Percentiles rank a stretch among this genome's conserved stretches.
These are phyloP conservation scores for Isatis lusitanica DNA, from an alignment of 441 rosid species.

Conservation along the genomic window DNA sequence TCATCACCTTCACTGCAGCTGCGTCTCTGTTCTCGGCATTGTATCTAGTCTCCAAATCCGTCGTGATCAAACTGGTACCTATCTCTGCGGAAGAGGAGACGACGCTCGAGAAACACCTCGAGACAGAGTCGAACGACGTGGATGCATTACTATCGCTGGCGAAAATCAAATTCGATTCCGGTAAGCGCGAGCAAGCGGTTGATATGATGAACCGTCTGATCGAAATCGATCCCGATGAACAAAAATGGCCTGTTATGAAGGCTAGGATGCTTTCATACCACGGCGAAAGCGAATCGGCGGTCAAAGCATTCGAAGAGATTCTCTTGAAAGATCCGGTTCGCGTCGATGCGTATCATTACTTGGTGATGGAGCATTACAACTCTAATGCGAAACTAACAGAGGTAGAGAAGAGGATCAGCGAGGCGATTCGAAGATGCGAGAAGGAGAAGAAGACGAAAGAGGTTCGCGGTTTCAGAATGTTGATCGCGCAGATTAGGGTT, in stretches of 20 bases:
- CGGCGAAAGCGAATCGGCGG: constrained; percentile 53
- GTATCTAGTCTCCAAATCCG: no score
- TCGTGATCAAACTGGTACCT: no score
- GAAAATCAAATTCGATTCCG: constrained; percentile 53
- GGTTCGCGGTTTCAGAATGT: constrained; percentile 56
- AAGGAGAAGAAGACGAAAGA: constrained; percentile 39
- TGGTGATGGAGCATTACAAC: constrained; percentile 56
- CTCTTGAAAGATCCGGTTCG: constrained; percentile 57
- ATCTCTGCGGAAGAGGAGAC: no score
- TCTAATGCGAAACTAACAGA: constrained; percentile 41
- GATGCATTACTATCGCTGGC: constrained; percentile 51
- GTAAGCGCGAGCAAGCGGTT: constrained; percentile 50
- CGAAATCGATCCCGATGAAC: constrained; percentile 63
- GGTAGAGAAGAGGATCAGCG: constrained; percentile 53
- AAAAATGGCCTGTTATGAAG: constrained; percentile 64
- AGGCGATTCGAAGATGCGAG: constrained; percentile 62
- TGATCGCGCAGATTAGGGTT: constrained; percentile 65
- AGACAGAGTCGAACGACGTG: no score
- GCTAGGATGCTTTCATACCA: constrained; percentile 53
- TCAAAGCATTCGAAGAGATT: constrained; percentile 56
- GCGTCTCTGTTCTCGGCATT: no score
- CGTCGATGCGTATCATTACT: constrained; percentile 80
- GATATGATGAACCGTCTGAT: constrained; percentile 59
- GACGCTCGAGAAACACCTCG: no score
- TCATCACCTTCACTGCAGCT: no score